A percentile compares a stretch with the other conserved stretches of the same genome.
Conservation (phyloP, 768 basidiomycete genomes). For the Mycena polygramma region DNA sequence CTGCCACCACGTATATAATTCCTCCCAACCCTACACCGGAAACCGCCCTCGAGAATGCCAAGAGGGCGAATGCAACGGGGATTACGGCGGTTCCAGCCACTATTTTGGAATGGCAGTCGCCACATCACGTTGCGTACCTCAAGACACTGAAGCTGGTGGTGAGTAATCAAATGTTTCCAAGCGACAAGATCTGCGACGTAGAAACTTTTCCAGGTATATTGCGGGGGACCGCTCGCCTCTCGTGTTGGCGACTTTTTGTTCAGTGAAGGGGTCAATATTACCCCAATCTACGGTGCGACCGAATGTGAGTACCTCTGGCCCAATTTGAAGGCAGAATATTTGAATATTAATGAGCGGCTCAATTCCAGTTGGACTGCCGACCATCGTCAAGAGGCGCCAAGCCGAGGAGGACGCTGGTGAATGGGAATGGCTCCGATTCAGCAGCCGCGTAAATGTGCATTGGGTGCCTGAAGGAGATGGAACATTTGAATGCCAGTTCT, state of each 20-base stretch:
- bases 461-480: slow-evolving; percentile 56
- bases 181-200: neutral
- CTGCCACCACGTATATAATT: slow-evolving; percentile 32
- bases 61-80: slow-evolving; percentile 43
- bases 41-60: slow-evolving; percentile 53
- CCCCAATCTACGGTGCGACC: slow-evolving; percentile 53
- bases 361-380: slow-evolving; percentile 41
- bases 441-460: slow-evolving; percentile 42
- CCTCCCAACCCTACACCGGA: slow-evolving; percentile 55
- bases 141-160: slow-evolving; percentile 45
- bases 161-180: slow-evolving; percentile 35
- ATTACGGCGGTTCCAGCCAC: slow-evolving; percentile 55
- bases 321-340: neutral
- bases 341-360: neutral
- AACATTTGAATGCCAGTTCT: slow-evolving; percentile 53
- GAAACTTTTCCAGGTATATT: neutral
- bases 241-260: slow-evolving; percentile 53
- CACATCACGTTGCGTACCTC: slow-evolving; percentile 44
- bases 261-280: slow-evolving; percentile 49
- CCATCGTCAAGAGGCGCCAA: slow-evolving; percentile 24
- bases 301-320: slow-evolving; percentile 41
- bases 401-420: slow-evolving; percentile 39
- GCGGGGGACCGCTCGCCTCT: slow-evolving; percentile 53
- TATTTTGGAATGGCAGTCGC: slow-evolving; percentile 54
- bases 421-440: slow-evolving; percentile 50